Evolutionary conservation across 306 rosid species (phyloP), one percentile per base, ranked within the genome.

Genomic region (Lagenaria siceraria): DNA sequence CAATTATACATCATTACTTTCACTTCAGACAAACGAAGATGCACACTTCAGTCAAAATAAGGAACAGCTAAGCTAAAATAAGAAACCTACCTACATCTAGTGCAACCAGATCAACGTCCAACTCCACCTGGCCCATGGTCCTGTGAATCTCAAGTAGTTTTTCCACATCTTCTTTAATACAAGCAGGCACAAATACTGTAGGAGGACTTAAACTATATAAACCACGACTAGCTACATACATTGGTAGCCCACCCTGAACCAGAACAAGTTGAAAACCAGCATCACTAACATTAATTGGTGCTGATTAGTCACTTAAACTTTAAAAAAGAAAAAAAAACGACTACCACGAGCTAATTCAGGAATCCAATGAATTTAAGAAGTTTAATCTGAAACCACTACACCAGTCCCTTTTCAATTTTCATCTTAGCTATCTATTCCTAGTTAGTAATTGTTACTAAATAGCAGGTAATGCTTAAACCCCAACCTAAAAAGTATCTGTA

Each of bases 181-280:
- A 86, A 81, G 98, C 96, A 83, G 97, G 97, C 51, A 95, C 95
- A 83, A 95, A 92, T 29, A 95, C 88, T 3, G 96, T 95, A 10
- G 98, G 96, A 75, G 97, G 97, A 74, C 87, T 89, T 74, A 92
- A 87, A 82, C 83, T 95, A 82, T 90, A 95, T 80, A 95, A 87
- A 63, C 91, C 97, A 53, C 98, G 96, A 81, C 96, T 92, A 42
- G 97, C 97, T 64, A 90, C 86, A 77, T 95, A 92, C 97, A 92
- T 92, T 14, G 98, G 97, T 78, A 92, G 83, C 76, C 98, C 98
- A 71, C 98, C 98, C 98, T 95, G 87, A 70, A 81, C 71, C 74
- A 64, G 78, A 64, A 80, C 19, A 52, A 72, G 76, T 74, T 77
- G 46, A 65, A 49, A 22, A 54, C 27, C 18, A 75, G 36, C 58